Evolutionary conservation across 805 yeast species (phyloP).

Genomic region (Lipomyces yamanashiensis): DNA sequence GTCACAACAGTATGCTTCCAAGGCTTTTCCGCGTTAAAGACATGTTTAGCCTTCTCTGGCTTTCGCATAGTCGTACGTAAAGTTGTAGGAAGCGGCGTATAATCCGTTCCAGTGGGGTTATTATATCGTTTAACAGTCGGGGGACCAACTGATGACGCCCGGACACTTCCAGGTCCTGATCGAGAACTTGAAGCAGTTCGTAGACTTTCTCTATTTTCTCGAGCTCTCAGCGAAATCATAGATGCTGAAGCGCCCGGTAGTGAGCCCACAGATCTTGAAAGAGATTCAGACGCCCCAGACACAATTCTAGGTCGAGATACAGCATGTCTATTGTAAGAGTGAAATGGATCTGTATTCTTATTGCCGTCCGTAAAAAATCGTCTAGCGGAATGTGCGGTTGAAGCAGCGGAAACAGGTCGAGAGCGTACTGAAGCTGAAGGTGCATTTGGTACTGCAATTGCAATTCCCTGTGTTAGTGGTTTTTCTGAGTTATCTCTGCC

Average conservation of each 20-base stretch:
- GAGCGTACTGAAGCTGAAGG: neutral
- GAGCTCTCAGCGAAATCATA: neutral
- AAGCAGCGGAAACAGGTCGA: neutral
- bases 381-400: neutral
- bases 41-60: slow-evolving; percentile 29
- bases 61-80: slow-evolving; percentile 39
- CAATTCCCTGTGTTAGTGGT: no score
- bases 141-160: neutral
- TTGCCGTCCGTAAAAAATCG: neutral
- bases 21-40: slow-evolving; percentile 39
- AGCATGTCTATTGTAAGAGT: neutral
- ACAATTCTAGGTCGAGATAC: neutral
- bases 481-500: no score
- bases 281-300: neutral
- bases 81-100: slow-evolving; percentile 1
- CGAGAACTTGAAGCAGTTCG: neutral
- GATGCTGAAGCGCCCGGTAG: slow-evolving; percentile 1
- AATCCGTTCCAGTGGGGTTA: slow-evolving; percentile 11
- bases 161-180: neutral
- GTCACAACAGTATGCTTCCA: slow-evolving; percentile 37
- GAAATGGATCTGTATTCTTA: neutral
- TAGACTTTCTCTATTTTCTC: neutral
- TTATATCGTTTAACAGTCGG: neutral
- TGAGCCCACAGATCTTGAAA: neutral
- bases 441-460: no score